Percentiles rank a stretch among this genome's conserved stretches.
phyloP scores from a whole-genome alignment of 495 filamentous ascomycete species.

The Lepraria neglecta region DNA sequence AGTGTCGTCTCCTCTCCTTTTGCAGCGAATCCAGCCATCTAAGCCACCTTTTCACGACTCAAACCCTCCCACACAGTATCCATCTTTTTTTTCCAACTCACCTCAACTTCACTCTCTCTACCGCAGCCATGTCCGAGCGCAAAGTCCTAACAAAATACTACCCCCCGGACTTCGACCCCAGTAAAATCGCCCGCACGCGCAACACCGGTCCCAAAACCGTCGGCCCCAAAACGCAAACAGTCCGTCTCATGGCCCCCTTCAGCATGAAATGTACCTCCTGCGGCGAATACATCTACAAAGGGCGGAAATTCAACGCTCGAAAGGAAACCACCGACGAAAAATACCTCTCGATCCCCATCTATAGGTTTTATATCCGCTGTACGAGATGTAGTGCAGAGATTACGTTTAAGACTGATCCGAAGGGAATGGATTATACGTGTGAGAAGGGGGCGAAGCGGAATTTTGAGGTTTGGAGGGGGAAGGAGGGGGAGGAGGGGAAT shows the following conservation, averaged over 20 bases:
- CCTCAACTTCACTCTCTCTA: too few relatives aligned
- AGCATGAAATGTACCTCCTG: slow-evolving; percentile 85
- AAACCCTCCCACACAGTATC: background rate
- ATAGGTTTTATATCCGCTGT: slow-evolving; percentile 92
- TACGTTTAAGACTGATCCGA: slow-evolving; percentile 90
- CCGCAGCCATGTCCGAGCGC: slow-evolving; percentile 74
- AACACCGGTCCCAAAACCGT: slow-evolving; percentile 50
- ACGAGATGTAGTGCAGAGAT: slow-evolving; percentile 86
- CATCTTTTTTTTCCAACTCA: too few relatives aligned
- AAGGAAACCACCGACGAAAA: slow-evolving; percentile 92
- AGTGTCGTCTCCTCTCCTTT: background rate
- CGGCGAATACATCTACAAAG: slow-evolving; percentile 95
- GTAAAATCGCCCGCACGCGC: slow-evolving; percentile 64
- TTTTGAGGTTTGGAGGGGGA: slow-evolving; percentile 80
- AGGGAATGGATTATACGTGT: slow-evolving; percentile 86
- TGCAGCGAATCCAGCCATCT: background rate
- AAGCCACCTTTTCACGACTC: background rate
- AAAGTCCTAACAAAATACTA: slow-evolving; percentile 85
- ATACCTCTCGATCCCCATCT: slow-evolving; percentile 84
- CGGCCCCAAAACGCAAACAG: slow-evolving; percentile 76
- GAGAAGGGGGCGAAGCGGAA: slow-evolving; percentile 86
- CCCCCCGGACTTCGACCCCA: slow-evolving; percentile 95
- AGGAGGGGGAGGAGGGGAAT: slow-evolving; percentile 42
- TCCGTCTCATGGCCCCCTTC: slow-evolving; percentile 97
- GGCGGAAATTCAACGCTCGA: slow-evolving; percentile 92